These are phyloP conservation scores for Sporisorium scitamineum DNA, from an alignment of 1,284 basidiomycete species.

Conservation along the genomic window DNA sequence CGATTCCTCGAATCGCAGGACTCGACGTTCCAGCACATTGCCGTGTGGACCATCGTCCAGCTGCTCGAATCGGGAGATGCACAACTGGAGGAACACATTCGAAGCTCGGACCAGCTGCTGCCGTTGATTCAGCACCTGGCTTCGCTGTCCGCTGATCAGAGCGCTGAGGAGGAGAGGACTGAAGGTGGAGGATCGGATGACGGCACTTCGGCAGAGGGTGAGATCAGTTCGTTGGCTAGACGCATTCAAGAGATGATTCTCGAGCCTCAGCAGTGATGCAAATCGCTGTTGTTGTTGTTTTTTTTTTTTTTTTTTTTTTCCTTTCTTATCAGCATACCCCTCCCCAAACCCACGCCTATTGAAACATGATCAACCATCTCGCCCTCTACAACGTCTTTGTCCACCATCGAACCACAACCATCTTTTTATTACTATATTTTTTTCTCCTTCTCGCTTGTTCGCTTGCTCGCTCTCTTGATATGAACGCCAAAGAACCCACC, in stretches of 20 bases:
- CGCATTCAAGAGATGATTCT: slow-evolving; percentile 66
- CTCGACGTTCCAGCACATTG: slow-evolving; percentile 99
- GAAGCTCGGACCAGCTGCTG: slow-evolving; percentile 58
- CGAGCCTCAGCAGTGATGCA: slow-evolving; percentile 33
- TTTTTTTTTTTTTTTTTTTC: no score
- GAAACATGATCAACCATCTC: no score
- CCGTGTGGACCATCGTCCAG: slow-evolving; percentile 93
- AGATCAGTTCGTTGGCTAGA: slow-evolving; percentile 62
- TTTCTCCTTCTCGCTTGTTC: no score
- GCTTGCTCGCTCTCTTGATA: no score
- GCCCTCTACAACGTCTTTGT: no score
- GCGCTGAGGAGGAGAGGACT: slow-evolving; percentile 50
- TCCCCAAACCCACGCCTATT: no score
- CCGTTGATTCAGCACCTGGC: slow-evolving; percentile 62
- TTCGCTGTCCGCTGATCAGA: slow-evolving; percentile 34
- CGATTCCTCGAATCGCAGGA: slow-evolving; percentile 93
- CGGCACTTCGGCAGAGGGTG: slow-evolving; percentile 60
- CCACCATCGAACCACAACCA: no score
- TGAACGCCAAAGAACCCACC: no score
- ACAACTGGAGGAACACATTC: slow-evolving; percentile 68
- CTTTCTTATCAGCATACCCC: slow-evolving; percentile 1
- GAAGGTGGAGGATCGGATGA: slow-evolving; percentile 53
- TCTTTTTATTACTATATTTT: no score
- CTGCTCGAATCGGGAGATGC: slow-evolving; percentile 89
- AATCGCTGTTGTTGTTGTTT: not conserved